phyloP scores from a whole-genome alignment of 2,329 filamentous ascomycete species.

The Colletotrichum spinosum region DNA sequence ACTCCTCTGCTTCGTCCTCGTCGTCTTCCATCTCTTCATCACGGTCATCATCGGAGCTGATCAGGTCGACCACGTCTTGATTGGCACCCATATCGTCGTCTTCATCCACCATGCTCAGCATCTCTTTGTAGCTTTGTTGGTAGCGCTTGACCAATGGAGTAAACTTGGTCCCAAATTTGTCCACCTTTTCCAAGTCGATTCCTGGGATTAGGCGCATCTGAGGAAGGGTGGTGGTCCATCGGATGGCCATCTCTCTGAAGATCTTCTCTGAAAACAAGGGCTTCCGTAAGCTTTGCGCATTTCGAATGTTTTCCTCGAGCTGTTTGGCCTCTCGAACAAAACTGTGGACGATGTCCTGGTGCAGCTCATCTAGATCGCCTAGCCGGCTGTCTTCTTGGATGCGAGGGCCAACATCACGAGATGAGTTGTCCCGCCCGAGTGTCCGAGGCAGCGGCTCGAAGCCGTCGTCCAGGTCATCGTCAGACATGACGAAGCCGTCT shows the following conservation, averaged over 20 bases:
- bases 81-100: conserved; percentile 34
- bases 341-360: conserved; percentile 70
- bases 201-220: conserved; percentile 73
- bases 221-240: conserved; percentile 71
- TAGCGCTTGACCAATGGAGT: conserved; percentile 66
- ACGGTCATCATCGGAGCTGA: conserved; percentile 57
- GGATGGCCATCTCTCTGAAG: conserved; percentile 78
- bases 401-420: conserved; percentile 61
- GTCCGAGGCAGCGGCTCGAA: conserved; percentile 56
- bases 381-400: conserved; percentile 69
- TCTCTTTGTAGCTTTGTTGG: conserved; percentile 60
- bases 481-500: conserved; percentile 62
- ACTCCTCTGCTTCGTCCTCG: conserved; percentile 52
- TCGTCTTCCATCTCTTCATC: conserved; percentile 50
- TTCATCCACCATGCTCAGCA: conserved; percentile 53
- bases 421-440: conserved; percentile 39
- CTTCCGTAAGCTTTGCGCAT: conserved; percentile 65
- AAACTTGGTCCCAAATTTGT: conserved; percentile 70
- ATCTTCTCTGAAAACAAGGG: conserved; percentile 77
- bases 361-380: conserved; percentile 66
- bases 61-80: conserved; percentile 66
- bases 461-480: conserved; percentile 55
- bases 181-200: conserved; percentile 72
- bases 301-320: conserved; percentile 71
- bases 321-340: conserved; percentile 74